phyloP scores from a whole-genome alignment of 106 monocot genomes.

The Triglochin maritima region DNA sequence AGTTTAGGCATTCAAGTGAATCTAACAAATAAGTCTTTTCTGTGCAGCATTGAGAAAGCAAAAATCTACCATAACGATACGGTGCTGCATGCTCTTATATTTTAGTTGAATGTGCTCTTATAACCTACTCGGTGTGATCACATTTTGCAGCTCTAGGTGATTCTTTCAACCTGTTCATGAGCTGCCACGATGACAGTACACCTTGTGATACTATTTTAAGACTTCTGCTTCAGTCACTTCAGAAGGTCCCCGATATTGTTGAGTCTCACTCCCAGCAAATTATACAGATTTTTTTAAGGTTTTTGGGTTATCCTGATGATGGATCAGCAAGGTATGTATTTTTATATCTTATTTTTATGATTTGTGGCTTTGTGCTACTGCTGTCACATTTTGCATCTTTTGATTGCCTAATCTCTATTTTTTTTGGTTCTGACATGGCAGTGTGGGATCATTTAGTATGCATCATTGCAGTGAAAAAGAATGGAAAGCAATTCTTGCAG shows the following conservation, averaged over 20 bases:
- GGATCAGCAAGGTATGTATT: constrained; percentile 34
- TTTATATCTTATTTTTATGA: neutral
- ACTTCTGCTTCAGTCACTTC: constrained; percentile 63
- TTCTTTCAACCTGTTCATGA: constrained; percentile 43
- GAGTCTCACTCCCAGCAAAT: constrained; percentile 78
- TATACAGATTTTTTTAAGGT: constrained; percentile 67
- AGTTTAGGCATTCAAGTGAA: no score
- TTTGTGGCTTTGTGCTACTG: no score
- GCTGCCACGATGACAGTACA: constrained; percentile 47
- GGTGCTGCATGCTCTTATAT: no score
- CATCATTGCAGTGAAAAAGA: constrained; percentile 39
- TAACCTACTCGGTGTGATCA: no score
- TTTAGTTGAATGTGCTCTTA: no score
- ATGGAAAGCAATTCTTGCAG: constrained; percentile 58
- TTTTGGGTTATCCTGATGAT: constrained; percentile 60
- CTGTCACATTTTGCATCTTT: neutral
- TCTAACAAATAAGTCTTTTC: no score
- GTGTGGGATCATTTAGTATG: constrained; percentile 30
- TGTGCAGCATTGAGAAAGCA: no score
- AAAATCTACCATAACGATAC: no score
- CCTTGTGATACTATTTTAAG: constrained; percentile 40
- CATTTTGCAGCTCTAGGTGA: constrained; percentile 44
- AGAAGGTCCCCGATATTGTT: constrained; percentile 55
- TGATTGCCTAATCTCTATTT: neutral
- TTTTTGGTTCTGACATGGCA: constrained; percentile 11